Evolutionary conservation across 257 asterid species (phyloP).

Genomic region (Nicotiana obtusifolia): DNA sequence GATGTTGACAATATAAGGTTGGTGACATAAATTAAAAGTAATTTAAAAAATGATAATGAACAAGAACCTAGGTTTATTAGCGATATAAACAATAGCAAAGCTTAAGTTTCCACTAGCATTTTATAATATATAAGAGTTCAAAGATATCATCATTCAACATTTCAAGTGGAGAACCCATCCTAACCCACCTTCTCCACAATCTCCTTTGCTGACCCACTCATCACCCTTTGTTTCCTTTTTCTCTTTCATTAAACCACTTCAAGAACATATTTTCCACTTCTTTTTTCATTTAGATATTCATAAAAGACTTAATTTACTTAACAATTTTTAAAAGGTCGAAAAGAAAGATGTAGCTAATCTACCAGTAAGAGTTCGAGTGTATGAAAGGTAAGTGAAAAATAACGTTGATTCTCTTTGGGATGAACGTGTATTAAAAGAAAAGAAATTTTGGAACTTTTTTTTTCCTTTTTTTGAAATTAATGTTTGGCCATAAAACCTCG

Average conservation of each 20-base stretch:
- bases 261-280: not conserved
- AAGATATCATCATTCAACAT: conserved; percentile 24
- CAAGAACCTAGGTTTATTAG: too few species aligned
- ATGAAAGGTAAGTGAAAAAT: not conserved
- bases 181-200: conserved; percentile 48
- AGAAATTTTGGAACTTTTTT: too few species aligned
- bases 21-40: too few species aligned
- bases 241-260: not conserved
- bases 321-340: not conserved
- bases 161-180: conserved; percentile 30
- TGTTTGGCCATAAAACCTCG: too few species aligned
- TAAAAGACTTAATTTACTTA: not conserved
- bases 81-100: not conserved
- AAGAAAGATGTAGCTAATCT: not conserved
- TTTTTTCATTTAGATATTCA: not conserved
- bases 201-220: conserved; percentile 25
- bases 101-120: not conserved
- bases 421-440: too few species aligned
- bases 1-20: too few species aligned
- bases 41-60: too few species aligned
- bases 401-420: not conserved
- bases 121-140: conserved; percentile 2
- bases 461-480: too few species aligned
- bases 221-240: conserved; percentile 13
- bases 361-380: not conserved